Percentiles rank a stretch among this genome's conserved stretches.
phyloP scores from a whole-genome alignment of 2,329 filamentous ascomycete genomes.

The Exophiala alcalophila region DNA sequence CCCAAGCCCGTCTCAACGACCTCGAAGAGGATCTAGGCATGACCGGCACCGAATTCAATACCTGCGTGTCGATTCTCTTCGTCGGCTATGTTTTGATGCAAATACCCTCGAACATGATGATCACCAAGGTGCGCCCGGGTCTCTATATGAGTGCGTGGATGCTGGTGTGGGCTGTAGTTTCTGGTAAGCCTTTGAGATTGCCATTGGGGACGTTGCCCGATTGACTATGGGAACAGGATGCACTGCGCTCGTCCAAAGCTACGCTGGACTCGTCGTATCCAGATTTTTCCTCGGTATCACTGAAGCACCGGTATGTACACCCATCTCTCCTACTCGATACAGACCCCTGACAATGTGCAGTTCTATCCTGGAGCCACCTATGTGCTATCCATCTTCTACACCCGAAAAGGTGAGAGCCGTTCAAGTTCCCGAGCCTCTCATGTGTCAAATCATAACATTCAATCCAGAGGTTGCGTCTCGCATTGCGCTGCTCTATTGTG shows the following conservation, averaged over 20 bases:
- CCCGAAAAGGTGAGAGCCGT: too few relatives aligned
- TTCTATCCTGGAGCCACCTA: constrained; percentile 40
- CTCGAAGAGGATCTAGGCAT: constrained; percentile 46
- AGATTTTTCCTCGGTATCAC: constrained; percentile 43
- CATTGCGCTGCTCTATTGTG: constrained; percentile 58
- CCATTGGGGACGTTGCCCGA: too few relatives aligned
- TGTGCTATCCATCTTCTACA: constrained; percentile 66
- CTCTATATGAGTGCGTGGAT: constrained; percentile 40
- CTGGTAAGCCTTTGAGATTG: too few relatives aligned
- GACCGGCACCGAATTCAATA: constrained; percentile 36
- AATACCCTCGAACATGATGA: constrained; percentile 31
- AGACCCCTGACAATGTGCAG: not conserved
- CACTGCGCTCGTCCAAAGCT: constrained; percentile 39
- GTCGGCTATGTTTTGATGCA: constrained; percentile 53
- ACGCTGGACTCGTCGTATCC: constrained; percentile 39
- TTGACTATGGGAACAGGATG: too few relatives aligned
- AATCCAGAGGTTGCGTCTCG: constrained; percentile 50
- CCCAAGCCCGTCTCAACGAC: constrained; percentile 19
- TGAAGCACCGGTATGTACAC: constrained; percentile 44
- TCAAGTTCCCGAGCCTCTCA: too few relatives aligned
- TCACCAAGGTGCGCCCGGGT: constrained; percentile 38
- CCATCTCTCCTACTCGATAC: not conserved
- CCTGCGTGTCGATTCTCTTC: constrained; percentile 44
- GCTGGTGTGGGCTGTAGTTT: constrained; percentile 37
- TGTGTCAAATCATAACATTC: too few relatives aligned